These are phyloP conservation scores for Candida xiaguanensis DNA, from an alignment of 805 yeast genomes.

Conservation along the genomic window DNA sequence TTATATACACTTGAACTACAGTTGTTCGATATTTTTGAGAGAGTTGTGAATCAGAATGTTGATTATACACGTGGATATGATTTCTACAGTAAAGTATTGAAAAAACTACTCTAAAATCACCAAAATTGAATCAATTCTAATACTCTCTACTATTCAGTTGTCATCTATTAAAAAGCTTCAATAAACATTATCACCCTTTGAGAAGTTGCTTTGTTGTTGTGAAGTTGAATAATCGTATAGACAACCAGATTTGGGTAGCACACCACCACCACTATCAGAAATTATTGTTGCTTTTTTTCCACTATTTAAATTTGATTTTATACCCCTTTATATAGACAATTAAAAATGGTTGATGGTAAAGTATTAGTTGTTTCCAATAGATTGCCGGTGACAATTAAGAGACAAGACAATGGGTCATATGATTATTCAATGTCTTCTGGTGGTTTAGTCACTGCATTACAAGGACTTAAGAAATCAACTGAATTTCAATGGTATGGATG, in stretches of 20 bases:
- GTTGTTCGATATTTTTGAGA: too few species aligned
- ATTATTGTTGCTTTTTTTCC: slow-evolving; percentile 3
- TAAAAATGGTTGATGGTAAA: slow-evolving; percentile 45
- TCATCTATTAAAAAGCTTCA: too few species aligned
- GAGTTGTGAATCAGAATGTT: too few species aligned
- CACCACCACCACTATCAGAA: neutral
- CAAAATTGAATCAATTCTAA: too few species aligned
- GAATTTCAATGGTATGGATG: slow-evolving; percentile 98
- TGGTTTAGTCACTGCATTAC: slow-evolving; percentile 93
- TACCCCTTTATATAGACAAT: neutral
- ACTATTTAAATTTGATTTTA: neutral
- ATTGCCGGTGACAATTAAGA: slow-evolving; percentile 86
- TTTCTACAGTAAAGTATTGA: too few species aligned
- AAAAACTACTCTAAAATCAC: too few species aligned
- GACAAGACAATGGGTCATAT: slow-evolving; percentile 60
- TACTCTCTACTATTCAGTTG: too few species aligned
- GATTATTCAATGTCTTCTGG: slow-evolving; percentile 93
- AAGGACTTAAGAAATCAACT: slow-evolving; percentile 79
- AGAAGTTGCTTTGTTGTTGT: too few species aligned
- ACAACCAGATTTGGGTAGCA: slow-evolving; percentile 5
- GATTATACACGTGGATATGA: too few species aligned
- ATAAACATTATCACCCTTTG: too few species aligned
- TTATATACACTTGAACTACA: too few species aligned
- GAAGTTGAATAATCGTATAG: too few species aligned
- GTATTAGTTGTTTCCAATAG: slow-evolving; percentile 92